Conservation (phyloP, 352 stramenopile genomes). For the Achlya hypogyna region DNA sequence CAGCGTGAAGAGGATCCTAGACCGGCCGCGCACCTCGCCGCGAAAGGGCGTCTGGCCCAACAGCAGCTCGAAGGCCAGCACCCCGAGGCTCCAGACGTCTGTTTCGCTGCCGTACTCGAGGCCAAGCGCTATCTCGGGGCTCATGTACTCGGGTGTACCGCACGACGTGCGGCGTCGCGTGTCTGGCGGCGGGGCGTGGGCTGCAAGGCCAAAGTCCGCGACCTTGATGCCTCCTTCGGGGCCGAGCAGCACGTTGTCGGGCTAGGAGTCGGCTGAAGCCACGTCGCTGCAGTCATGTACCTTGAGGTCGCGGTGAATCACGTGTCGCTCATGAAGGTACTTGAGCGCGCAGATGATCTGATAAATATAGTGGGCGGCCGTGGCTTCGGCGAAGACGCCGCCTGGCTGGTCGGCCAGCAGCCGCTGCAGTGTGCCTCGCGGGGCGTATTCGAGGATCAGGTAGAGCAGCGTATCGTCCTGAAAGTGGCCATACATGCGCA, state of each 20-base stretch:
- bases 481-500: constrained; percentile 98
- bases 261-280: constrained; percentile 26
- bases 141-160: constrained; percentile 79
- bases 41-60: constrained; percentile 72
- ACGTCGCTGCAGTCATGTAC: constrained; percentile 20
- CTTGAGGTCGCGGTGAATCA: constrained; percentile 87
- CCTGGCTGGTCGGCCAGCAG: constrained; percentile 63
- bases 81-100: constrained; percentile 76
- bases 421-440: constrained; percentile 98
- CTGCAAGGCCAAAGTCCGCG: constrained; percentile 82
- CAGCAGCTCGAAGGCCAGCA: constrained; percentile 76
- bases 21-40: constrained; percentile 25
- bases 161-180: constrained; percentile 64
- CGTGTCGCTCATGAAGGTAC: constrained; percentile 63
- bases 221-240: constrained; percentile 73
- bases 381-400: constrained; percentile 23
- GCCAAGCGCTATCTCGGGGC: constrained; percentile 66
- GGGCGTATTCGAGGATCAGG: constrained; percentile 98
- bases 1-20: background rate
- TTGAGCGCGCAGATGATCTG: constrained; percentile 68
- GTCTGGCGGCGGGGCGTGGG: constrained; percentile 57
- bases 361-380: constrained; percentile 57
- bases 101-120: constrained; percentile 55
- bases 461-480: constrained; percentile 98
- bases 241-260: constrained; percentile 75